phyloP scores from a whole-genome alignment of 306 rosid species.

The Citrullus colocynthis region DNA sequence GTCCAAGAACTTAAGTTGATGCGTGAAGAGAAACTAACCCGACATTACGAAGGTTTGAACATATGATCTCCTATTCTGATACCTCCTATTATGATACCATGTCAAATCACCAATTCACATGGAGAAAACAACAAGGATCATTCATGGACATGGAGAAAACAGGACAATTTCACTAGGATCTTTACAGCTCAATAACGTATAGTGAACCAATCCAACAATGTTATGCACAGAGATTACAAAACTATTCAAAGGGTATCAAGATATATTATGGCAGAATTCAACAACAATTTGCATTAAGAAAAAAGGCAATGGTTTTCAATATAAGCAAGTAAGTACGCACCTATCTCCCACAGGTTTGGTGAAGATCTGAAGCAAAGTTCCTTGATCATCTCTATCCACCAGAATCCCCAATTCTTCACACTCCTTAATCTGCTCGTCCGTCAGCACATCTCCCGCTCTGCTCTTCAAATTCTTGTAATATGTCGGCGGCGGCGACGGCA shows the following conservation, averaged over 20 bases:
- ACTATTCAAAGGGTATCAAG: neutral
- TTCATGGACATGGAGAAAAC: neutral
- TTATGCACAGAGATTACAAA: neutral
- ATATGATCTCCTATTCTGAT: too few species aligned
- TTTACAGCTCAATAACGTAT: neutral
- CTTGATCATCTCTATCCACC: slow-evolving; percentile 88
- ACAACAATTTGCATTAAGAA: neutral
- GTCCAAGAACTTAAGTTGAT: neutral
- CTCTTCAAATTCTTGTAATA: slow-evolving; percentile 58
- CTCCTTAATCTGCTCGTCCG: slow-evolving; percentile 51
- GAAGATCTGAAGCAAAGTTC: slow-evolving; percentile 88
- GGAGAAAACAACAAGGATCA: neutral
- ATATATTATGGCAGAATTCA: neutral
- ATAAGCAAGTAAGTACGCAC: slow-evolving; percentile 14
- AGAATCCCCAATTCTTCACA: slow-evolving; percentile 87
- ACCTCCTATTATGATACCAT: too few species aligned
- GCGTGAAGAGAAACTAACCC: too few species aligned
- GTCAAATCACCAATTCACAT: too few species aligned
- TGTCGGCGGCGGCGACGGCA: slow-evolving; percentile 91
- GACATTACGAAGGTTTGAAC: too few species aligned
- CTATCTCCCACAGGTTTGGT: slow-evolving; percentile 92
- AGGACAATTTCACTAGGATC: neutral
- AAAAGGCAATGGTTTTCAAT: neutral
- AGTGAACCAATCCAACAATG: neutral
- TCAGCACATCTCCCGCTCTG: slow-evolving; percentile 58